Evolutionary conservation across 768 basidiomycete genomes (phyloP), one percentile per base, ranked within the genome.

Genomic region (Lactifluus subvellereus): DNA sequence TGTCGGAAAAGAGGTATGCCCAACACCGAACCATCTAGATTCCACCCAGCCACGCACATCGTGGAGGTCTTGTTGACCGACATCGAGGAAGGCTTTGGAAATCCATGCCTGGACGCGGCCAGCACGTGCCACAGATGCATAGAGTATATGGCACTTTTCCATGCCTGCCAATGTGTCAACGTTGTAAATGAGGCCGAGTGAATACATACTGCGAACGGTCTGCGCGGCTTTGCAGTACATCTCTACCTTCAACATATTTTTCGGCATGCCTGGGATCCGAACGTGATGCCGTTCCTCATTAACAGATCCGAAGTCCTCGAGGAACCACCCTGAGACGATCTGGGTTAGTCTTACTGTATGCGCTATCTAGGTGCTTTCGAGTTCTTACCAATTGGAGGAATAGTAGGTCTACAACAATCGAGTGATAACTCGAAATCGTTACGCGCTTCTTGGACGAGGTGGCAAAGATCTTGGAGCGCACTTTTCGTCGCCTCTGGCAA

Each of bases 81-180:
- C 30, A 42, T 49, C 52, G n/a, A 45, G 14, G 43, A 60, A 53
- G 30, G 50, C 68, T 77, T 77, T 6, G 72, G 69, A 40, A 78
- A 69, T 13, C 65, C 61, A 64, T 77, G 76, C 54, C 66, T 71
- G 5, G 66, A 52, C 8, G 61, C 47, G 35, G 62, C 65, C 20
- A 74, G 67, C 13, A 5, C 45, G 55, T 64, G 47, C 73, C 74
- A 67, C 18, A 43, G 55, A 32, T 13, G 10, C 9, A 14, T 64
- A 57, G 2, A 18, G 35, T 38, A 20, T 37, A 60, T 35, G 16
- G 35, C n/a, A n/a, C 32, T 32, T 48, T 32, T 54, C 33, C 11
- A 53, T 55, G 8, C n/a, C 38, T 27, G 52, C 32, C 45, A 52
- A 38, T 4, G 35, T 14, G 45, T 54, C 51, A 47, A 42, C 11